A percentile compares a stretch with the other conserved stretches of the same genome.
Conservation (phyloP, 371 early-diverging fungal genomes). For the Catenaria anguillulae region DNA sequence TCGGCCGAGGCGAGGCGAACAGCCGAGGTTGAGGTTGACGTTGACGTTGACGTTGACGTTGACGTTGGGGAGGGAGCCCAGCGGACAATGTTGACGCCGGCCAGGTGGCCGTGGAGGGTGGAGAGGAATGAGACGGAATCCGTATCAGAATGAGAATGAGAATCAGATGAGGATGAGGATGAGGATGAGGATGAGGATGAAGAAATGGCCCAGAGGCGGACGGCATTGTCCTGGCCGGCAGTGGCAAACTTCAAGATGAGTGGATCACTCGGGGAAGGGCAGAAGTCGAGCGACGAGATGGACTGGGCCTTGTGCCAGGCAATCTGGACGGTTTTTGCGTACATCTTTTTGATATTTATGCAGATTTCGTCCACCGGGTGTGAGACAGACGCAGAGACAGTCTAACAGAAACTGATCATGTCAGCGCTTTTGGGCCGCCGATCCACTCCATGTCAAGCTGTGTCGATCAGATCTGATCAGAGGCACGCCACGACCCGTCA, state of each 20-base stretch:
- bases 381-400: too few relatives aligned
- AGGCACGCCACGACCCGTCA: too few relatives aligned
- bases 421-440: too few relatives aligned
- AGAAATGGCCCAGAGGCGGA: constrained; percentile 42
- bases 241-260: constrained; percentile 56
- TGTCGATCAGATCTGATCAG: too few relatives aligned
- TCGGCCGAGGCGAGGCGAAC: constrained; percentile 72
- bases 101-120: constrained; percentile 66
- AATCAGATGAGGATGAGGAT: constrained; percentile 6
- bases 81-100: constrained; percentile 86
- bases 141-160: constrained; percentile 49
- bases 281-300: constrained; percentile 81
- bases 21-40: constrained; percentile 15
- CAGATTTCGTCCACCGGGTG: too few relatives aligned
- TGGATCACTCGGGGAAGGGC: constrained; percentile 42
- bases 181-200: background rate
- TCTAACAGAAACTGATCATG: too few relatives aligned
- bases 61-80: constrained; percentile 56
- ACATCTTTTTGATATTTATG: too few relatives aligned
- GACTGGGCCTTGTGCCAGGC: constrained; percentile 88
- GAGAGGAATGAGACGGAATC: constrained; percentile 38
- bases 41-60: background rate
- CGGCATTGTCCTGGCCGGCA: constrained; percentile 76
- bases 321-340: constrained; percentile 55
- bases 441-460: too few relatives aligned